Evolutionary conservation across 345 rosid species (phyloP).

Genomic region (Hibiscus trionum): DNA sequence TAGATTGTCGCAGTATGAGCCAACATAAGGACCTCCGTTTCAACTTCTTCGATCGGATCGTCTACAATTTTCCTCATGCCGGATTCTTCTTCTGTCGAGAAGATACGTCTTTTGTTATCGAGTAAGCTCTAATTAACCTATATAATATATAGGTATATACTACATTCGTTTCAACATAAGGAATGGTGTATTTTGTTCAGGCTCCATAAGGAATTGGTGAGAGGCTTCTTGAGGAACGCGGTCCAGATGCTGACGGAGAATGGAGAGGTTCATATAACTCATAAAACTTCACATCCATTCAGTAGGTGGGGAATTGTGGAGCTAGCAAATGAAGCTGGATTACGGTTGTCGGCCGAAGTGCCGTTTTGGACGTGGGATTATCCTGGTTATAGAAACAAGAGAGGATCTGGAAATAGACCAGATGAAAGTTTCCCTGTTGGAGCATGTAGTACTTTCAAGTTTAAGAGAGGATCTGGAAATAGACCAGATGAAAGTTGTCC

Average conservation of each 20-base stretch:
- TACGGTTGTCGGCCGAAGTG: neutral
- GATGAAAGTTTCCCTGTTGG: constrained; percentile 17
- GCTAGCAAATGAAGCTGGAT: constrained; percentile 15
- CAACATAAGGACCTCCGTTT: neutral
- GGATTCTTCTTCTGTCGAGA: neutral
- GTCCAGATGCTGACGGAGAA: constrained; percentile 8
- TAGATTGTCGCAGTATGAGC: constrained; percentile 27
- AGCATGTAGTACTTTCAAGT: constrained; percentile 15
- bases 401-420: neutral
- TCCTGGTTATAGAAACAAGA: constrained; percentile 25
- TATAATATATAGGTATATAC: too few species aligned
- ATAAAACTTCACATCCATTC: constrained; percentile 27
- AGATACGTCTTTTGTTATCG: neutral
- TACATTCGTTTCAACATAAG: too few species aligned
- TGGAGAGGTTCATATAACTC: constrained; percentile 28
- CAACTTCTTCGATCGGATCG: neutral
- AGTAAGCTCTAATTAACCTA: neutral
- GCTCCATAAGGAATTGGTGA: constrained; percentile 13
- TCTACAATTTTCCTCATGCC: constrained; percentile 1
- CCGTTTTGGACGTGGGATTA: neutral
- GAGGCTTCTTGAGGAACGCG: constrained; percentile 22
- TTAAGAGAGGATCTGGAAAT: neutral
- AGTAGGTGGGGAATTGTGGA: constrained; percentile 9
- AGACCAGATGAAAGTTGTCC: neutral
- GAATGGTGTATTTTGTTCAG: neutral